phyloP scores from a whole-genome alignment of 2,329 filamentous ascomycete genomes.

The Stylonectria norvegica region DNA sequence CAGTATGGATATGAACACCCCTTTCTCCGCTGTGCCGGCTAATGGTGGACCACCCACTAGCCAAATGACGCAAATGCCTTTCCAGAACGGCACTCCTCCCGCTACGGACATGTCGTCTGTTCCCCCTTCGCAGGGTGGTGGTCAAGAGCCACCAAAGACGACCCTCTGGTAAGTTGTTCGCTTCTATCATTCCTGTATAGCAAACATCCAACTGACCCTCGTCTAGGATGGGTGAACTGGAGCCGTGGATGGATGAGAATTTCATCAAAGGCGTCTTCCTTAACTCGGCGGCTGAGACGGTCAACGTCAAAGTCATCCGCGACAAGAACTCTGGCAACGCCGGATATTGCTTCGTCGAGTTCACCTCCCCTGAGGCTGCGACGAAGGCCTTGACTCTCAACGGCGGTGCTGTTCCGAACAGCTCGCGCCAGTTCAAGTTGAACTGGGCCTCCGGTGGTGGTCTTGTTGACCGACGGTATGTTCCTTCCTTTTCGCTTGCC shows the following conservation, averaged over 20 bases:
- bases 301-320: slow-evolving; percentile 99
- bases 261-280: slow-evolving; percentile 91
- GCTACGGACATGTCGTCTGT: slow-evolving; percentile 36
- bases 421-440: slow-evolving; percentile 91
- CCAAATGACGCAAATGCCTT: slow-evolving; percentile 38
- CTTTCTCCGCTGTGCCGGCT: slow-evolving; percentile 29
- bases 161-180: slow-evolving; percentile 49
- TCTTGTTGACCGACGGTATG: slow-evolving; percentile 85
- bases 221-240: slow-evolving; percentile 94
- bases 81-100: slow-evolving; percentile 39
- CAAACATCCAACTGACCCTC: slow-evolving; percentile 8
- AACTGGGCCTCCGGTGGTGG: slow-evolving; percentile 99
- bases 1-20: slow-evolving; percentile 33
- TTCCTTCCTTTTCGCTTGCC: slow-evolving; percentile 11
- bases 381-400: slow-evolving; percentile 89
- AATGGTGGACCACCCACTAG: slow-evolving; percentile 31
- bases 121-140: slow-evolving; percentile 31
- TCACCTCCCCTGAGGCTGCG: slow-evolving; percentile 75
- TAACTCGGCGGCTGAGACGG: slow-evolving; percentile 85
- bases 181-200: neutral
- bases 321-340: slow-evolving; percentile 99
- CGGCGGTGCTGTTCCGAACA: slow-evolving; percentile 87
- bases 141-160: slow-evolving; percentile 52
- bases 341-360: slow-evolving; percentile 98
- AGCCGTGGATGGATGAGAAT: slow-evolving; percentile 99